A percentile compares a stretch with the other conserved stretches of the same genome.
phyloP scores from a whole-genome alignment of 768 basidiomycete genomes.

The Macrocybe gigantea region DNA sequence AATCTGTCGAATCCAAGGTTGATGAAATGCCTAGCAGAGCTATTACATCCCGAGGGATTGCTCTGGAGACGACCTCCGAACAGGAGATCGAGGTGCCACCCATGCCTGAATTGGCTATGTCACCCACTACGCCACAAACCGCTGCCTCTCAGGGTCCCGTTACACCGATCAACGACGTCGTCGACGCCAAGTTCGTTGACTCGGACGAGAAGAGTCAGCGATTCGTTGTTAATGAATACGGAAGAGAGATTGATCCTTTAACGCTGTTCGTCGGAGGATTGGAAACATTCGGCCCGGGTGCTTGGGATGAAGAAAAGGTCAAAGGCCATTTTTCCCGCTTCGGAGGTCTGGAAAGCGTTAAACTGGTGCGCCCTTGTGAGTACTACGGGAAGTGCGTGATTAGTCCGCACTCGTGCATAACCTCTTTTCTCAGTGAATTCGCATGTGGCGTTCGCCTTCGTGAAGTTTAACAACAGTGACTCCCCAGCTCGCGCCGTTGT shows the following conservation, averaged over 20 bases:
- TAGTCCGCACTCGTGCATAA: neutral
- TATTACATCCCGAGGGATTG: slow-evolving; percentile 8
- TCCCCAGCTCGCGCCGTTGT: slow-evolving; percentile 61
- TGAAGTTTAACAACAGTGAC: slow-evolving; percentile 61
- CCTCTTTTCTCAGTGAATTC: slow-evolving; percentile 40
- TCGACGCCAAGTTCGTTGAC: slow-evolving; percentile 10
- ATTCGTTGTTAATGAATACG: slow-evolving; percentile 20
- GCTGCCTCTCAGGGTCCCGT: slow-evolving; percentile 41
- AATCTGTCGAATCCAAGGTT: too few species aligned
- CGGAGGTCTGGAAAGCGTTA: slow-evolving; percentile 59
- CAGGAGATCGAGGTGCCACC: slow-evolving; percentile 36
- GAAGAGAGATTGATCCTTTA: slow-evolving; percentile 52
- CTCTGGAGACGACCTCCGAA: slow-evolving; percentile 6
- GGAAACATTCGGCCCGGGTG: slow-evolving; percentile 52
- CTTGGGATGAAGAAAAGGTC: slow-evolving; percentile 68
- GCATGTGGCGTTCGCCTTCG: slow-evolving; percentile 72
- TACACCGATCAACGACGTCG: slow-evolving; percentile 38
- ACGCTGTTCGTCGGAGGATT: slow-evolving; percentile 77
- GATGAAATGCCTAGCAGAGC: neutral
- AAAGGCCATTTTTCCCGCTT: slow-evolving; percentile 54
- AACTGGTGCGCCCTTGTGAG: slow-evolving; percentile 62
- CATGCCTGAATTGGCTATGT: slow-evolving; percentile 41
- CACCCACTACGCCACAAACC: slow-evolving; percentile 46
- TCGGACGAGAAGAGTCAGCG: slow-evolving; percentile 13
- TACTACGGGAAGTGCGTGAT: slow-evolving; percentile 2